These are phyloP conservation scores for Nectriaceae sp. DNA, from an alignment of 2,329 filamentous ascomycete genomes.

Conservation along the genomic window DNA sequence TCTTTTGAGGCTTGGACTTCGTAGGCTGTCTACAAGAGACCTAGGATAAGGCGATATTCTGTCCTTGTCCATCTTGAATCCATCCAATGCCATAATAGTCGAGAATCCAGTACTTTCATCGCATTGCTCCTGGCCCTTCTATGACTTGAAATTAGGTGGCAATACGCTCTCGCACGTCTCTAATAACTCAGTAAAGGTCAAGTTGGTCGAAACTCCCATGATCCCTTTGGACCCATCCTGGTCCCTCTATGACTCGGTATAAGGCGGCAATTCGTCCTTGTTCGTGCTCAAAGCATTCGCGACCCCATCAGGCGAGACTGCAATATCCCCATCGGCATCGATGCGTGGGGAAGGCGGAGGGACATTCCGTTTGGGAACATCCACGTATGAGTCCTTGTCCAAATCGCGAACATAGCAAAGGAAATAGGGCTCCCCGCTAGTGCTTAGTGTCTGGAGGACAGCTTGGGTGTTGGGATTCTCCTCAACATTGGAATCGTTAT, in stretches of 20 bases:
- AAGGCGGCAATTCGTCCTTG: conserved; percentile 18
- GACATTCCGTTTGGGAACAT: conserved; percentile 44
- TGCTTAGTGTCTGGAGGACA: conserved; percentile 69
- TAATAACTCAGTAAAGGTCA: too few species aligned
- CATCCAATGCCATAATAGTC: too few species aligned
- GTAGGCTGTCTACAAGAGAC: too few species aligned
- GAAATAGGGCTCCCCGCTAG: conserved; percentile 77
- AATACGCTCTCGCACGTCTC: too few species aligned
- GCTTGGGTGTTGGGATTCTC: conserved; percentile 65
- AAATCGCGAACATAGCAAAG: conserved; percentile 79
- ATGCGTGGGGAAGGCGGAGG: conserved; percentile 10
- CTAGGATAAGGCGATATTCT: too few species aligned
- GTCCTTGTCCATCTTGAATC: too few species aligned
- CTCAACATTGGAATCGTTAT: conserved; percentile 85
- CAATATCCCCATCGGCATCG: conserved; percentile 29
- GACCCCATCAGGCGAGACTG: conserved; percentile 13
- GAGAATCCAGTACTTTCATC: too few species aligned
- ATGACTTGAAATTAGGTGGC: too few species aligned
- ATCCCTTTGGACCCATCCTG: conserved; percentile 21
- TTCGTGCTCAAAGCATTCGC: neutral
- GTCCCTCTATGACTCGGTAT: conserved; percentile 15
- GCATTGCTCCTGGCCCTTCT: too few species aligned
- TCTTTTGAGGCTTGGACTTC: too few species aligned
- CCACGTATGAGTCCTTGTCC: conserved; percentile 56
- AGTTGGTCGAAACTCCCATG: too few species aligned